Conservation (phyloP, 257 asterid genomes). For the Phtheirospermum japonicum region DNA sequence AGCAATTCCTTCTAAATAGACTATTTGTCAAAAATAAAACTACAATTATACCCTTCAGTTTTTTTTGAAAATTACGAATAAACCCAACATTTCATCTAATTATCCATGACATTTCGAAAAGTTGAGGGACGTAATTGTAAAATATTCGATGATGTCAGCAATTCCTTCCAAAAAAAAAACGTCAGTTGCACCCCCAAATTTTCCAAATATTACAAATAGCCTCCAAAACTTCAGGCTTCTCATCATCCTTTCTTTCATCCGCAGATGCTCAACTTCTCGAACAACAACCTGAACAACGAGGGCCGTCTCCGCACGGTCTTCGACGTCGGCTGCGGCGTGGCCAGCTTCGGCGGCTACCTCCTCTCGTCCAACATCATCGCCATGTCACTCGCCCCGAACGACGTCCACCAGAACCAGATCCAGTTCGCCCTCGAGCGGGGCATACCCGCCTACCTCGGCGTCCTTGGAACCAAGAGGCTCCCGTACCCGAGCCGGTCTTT, state of each 20-base stretch:
- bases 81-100: no score
- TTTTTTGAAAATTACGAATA: no score
- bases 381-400: constrained; percentile 88
- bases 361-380: constrained; percentile 68
- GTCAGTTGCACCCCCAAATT: neutral
- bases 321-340: constrained; percentile 91
- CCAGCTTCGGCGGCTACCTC: constrained; percentile 88
- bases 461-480: constrained; percentile 83
- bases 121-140: no score
- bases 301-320: constrained; percentile 72
- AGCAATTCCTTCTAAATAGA: no score
- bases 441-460: constrained; percentile 85
- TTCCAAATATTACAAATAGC: neutral
- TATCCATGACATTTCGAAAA: no score
- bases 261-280: constrained; percentile 78
- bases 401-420: constrained; percentile 88
- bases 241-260: constrained; percentile 18
- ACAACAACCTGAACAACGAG: constrained; percentile 56
- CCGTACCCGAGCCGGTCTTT: constrained; percentile 90
- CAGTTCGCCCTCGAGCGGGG: constrained; percentile 91
- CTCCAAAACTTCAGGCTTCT: neutral
- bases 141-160: no score
- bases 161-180: no score
- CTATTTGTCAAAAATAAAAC: no score
- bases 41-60: no score